Evolutionary conservation across 1,284 basidiomycete species (phyloP).

Genomic region (Gomphus sp.): DNA sequence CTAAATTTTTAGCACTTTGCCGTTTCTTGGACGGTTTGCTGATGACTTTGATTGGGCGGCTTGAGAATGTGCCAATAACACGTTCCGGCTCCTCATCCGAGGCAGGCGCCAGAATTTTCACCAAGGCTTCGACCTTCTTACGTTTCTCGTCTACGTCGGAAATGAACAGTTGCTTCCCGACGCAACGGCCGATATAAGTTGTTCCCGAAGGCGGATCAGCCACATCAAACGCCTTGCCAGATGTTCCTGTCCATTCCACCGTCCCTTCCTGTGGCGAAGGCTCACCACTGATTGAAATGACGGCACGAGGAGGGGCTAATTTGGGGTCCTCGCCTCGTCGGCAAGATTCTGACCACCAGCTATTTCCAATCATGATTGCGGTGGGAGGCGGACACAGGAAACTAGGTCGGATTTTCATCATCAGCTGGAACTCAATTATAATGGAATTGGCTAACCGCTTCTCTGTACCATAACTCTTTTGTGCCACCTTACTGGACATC

Average conservation of each 20-base stretch:
- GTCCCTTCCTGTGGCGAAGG: constrained; percentile 72
- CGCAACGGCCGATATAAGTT: constrained; percentile 78
- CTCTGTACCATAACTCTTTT: constrained; percentile 95
- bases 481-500: constrained; percentile 94
- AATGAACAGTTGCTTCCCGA: constrained; percentile 87
- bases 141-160: constrained; percentile 86
- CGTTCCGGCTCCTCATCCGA: constrained; percentile 71
- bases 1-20: constrained; percentile 86
- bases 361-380: constrained; percentile 88
- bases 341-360: constrained; percentile 83
- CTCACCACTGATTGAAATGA: constrained; percentile 89
- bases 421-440: not conserved
- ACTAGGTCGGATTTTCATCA: constrained; percentile 22
- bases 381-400: constrained; percentile 96
- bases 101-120: constrained; percentile 80
- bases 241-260: constrained; percentile 77
- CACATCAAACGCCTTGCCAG: constrained; percentile 75
- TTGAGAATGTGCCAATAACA: constrained; percentile 80
- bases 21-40: constrained; percentile 96
- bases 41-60: constrained; percentile 93
- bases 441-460: constrained; percentile 51
- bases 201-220: constrained; percentile 72
- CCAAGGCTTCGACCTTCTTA: constrained; percentile 85
- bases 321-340: constrained; percentile 67
- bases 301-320: constrained; percentile 72